A percentile compares a stretch with the other conserved stretches of the same genome.
These are phyloP conservation scores for Rhododendron molle DNA, from an alignment of 148 eudicot genomes.

Conservation along the genomic window DNA sequence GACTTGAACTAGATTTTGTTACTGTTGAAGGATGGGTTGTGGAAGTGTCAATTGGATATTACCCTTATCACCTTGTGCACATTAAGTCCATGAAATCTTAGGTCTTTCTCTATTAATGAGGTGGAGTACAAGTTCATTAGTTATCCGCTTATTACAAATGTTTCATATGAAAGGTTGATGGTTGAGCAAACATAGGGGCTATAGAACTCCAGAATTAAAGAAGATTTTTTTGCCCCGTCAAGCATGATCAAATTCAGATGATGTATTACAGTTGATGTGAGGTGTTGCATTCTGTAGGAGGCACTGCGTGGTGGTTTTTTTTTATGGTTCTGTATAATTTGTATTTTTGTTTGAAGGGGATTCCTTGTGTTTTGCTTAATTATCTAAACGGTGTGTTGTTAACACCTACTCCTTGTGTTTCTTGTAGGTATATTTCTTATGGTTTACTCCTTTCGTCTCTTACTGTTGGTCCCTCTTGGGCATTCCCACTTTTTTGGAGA, in stretches of 20 bases:
- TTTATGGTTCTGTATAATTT: not conserved
- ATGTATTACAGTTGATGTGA: not conserved
- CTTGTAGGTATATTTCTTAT: not conserved
- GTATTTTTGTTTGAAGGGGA: not conserved
- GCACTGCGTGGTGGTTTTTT: not conserved
- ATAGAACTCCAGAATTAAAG: not conserved
- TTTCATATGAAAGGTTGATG: not conserved
- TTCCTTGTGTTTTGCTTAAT: not conserved
- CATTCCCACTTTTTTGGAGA: not conserved
- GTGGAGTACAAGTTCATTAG: not conserved
- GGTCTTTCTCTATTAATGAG: not conserved
- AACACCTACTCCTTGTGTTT: not conserved
- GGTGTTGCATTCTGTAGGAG: not conserved
- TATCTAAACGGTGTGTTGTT: not conserved
- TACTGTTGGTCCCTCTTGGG: not conserved
- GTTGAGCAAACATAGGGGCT: not conserved
- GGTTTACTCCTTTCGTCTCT: not conserved
- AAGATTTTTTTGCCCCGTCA: not conserved
- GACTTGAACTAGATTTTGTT: not conserved
- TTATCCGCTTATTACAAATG: not conserved
- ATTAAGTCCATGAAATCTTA: not conserved
- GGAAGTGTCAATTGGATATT: not conserved
- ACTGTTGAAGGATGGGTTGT: not conserved
- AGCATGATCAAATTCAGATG: not conserved
- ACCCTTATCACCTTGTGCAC: not conserved